Conservation (phyloP, 2,329 filamentous ascomycete species). For the Colletotrichum shisoi region DNA sequence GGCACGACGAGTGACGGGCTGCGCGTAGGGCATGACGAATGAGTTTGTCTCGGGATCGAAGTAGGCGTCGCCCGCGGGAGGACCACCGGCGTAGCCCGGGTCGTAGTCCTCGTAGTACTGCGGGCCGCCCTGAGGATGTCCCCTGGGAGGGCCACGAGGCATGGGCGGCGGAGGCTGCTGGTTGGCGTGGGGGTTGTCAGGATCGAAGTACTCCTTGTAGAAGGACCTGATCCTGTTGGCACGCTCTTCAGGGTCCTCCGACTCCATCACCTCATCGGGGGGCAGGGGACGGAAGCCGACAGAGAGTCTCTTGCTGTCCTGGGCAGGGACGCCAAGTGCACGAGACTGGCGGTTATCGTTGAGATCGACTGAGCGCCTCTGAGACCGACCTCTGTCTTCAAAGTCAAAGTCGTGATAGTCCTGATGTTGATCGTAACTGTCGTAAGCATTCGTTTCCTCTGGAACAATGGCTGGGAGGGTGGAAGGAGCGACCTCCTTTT, state of each 20-base stretch:
- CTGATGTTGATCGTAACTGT: constrained; percentile 37
- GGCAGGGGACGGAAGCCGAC: constrained; percentile 84
- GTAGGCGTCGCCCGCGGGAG: constrained; percentile 59
- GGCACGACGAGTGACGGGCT: constrained; percentile 85
- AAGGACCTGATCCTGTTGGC: constrained; percentile 98
- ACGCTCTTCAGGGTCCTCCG: constrained; percentile 90
- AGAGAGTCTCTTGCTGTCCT: constrained; percentile 67
- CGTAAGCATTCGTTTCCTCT: constrained; percentile 41
- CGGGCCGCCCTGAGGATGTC: constrained; percentile 40
- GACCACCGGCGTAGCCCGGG: constrained; percentile 67
- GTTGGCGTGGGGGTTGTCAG: constrained; percentile 64
- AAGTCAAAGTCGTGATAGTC: constrained; percentile 43
- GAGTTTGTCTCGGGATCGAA: constrained; percentile 73
- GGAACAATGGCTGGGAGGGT: constrained; percentile 45
- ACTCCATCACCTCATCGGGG: constrained; percentile 77
- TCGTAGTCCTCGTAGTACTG: constrained; percentile 81
- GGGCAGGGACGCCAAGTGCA: constrained; percentile 62
- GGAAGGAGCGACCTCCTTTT: constrained; percentile 50
- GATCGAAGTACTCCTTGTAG: constrained; percentile 98
- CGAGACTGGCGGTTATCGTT: constrained; percentile 45
- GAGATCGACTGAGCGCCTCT: constrained; percentile 43
- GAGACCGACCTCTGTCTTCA: constrained; percentile 51
- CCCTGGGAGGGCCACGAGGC: constrained; percentile 24
- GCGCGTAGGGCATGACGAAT: constrained; percentile 82
- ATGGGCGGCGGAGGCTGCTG: constrained; percentile 23